A percentile compares a stretch with the other conserved stretches of the same genome.
These are phyloP conservation scores for Pestalotiopsis sp. DNA, from an alignment of 2,329 filamentous ascomycete species.

Conservation along the genomic window DNA sequence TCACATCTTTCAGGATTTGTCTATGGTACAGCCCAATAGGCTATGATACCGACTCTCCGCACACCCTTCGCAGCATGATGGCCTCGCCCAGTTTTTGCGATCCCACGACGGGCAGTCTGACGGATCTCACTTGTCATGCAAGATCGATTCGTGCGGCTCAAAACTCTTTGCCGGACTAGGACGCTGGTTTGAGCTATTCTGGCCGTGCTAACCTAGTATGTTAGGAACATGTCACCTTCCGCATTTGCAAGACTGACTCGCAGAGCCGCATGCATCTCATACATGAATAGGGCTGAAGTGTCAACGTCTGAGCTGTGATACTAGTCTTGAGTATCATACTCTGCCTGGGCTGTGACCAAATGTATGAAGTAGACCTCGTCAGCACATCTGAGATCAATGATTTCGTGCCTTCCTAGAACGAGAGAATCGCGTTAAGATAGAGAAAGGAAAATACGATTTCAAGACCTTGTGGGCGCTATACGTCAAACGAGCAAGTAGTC, in stretches of 20 bases:
- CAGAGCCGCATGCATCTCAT: not conserved
- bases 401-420: too few relatives aligned
- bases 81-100: not conserved
- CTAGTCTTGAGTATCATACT: too few relatives aligned
- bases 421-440: too few relatives aligned
- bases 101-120: not conserved
- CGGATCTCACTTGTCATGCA: not conserved
- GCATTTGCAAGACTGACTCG: not conserved
- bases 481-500: too few relatives aligned
- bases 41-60: not conserved
- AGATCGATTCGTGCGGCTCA: not conserved
- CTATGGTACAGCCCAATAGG: not conserved
- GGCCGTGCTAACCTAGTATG: not conserved
- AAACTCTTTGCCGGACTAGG: not conserved
- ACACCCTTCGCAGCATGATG: not conserved
- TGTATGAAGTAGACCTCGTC: too few relatives aligned
- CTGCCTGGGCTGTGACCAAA: too few relatives aligned
- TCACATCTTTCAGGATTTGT: not conserved
- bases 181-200: not conserved
- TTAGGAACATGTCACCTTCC: not conserved
- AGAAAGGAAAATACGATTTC: too few relatives aligned
- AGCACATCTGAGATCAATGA: too few relatives aligned
- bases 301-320: not conserved
- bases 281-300: not conserved
- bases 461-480: too few relatives aligned